Evolutionary conservation across 805 yeast species (phyloP), one percentile per base, ranked within the genome.

Genomic region (Metschnikowia drakensbergensis): DNA sequence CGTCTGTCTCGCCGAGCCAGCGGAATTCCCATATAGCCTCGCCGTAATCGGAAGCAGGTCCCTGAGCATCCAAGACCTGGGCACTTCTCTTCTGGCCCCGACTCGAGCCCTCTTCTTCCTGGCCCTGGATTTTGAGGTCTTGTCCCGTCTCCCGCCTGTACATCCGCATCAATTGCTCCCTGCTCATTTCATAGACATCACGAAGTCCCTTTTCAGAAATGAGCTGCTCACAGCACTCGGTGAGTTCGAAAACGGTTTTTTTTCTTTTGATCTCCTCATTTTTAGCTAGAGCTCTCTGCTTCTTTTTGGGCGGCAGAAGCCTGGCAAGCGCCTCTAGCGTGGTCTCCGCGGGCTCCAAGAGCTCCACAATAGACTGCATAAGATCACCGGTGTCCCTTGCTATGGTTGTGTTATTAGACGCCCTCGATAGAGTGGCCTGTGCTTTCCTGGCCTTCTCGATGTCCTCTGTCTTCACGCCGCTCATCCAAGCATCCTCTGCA

Each of bases 271-370:
- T 13, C 11, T 47, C 51, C 3, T 42, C 47, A 1, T 13, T 29
- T 33, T 38, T 55, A 13, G 9, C 45, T 45, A 55, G 27, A 30
- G 43, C 33, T 35, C 71, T 50, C 65, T 17, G 29, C 17, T 33
- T 42, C n/a, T 33, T 37, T 29, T 46, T 51, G 13, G 40, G 29
- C 2, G 59, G 59, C 29, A 47, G 38, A 29, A 66, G 52, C 72
- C 69, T 54, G 56, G 79, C 60, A 31, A 84, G 61, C 1, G 81
- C 77, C 56, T 84, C 88, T 60, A 79, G 53, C 1, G 84, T 75
- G 0, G 82, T 74, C 57, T 84, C 90, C 3, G 78, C 82, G 0
- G 85, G 81, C 41, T 81, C 77, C 35, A 84, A 59, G 0, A 58
- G n/a, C 1, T 49, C 61, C 3, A 83, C 74, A n/a, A 83, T 55